A percentile compares a stretch with the other conserved stretches of the same genome.
Conservation (phyloP, 106 monocot genomes). For the Phalaenopsis aphrodite region DNA sequence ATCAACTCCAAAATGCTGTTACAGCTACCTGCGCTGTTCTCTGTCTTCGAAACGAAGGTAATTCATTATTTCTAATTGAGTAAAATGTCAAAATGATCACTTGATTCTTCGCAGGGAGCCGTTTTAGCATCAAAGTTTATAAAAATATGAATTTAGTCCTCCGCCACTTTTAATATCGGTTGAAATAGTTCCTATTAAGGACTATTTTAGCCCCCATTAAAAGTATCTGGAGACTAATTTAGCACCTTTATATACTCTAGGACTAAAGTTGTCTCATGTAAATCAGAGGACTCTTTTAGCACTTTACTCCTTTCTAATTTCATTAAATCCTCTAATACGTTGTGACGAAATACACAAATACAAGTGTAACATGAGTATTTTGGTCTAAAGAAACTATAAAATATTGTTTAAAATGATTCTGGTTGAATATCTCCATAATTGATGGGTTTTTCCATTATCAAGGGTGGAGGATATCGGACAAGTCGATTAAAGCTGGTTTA, state of each 20-base stretch:
- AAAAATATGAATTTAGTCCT: too few species aligned
- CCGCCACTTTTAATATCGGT: too few species aligned
- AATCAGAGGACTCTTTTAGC: too few species aligned
- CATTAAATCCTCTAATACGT: background rate
- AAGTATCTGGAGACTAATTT: too few species aligned
- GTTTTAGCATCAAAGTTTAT: too few species aligned
- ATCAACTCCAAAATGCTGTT: conserved; percentile 84
- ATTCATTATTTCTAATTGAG: background rate
- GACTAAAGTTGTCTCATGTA: too few species aligned
- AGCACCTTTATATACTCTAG: too few species aligned
- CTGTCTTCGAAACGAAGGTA: conserved; percentile 69
- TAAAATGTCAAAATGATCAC: too few species aligned
- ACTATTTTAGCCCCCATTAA: too few species aligned
- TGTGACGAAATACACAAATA: background rate
- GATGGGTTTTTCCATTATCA: background rate
- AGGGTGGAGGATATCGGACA: conserved; percentile 74
- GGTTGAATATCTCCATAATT: background rate
- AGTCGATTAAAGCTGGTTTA: conserved; percentile 58
- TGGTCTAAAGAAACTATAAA: background rate
- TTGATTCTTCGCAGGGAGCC: too few species aligned
- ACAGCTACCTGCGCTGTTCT: conserved; percentile 70
- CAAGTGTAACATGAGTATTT: background rate
- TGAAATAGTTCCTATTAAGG: too few species aligned
- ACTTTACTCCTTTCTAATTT: background rate
- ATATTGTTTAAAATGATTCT: background rate